Base-by-base conservation (phyloP, 148 eudicot genomes). In the Chenopodium berlandieri region DNA sequence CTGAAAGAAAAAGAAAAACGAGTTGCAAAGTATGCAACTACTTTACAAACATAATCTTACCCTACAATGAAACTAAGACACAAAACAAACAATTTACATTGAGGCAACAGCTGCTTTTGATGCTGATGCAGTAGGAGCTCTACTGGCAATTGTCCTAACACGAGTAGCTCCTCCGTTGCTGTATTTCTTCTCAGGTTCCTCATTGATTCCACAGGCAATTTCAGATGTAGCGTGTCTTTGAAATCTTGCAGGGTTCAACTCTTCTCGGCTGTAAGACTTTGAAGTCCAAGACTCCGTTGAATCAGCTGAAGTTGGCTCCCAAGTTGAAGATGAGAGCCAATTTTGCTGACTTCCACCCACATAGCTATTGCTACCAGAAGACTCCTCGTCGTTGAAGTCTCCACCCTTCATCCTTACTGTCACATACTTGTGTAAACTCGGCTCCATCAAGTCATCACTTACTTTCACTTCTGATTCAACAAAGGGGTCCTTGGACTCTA, bases 271-370 rank as follows among this genome's bases (percentile, higher is more conserved):
- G 62, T 72, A 76, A 23, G 89, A 86, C 82, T 84, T 88, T 34
- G 92, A 90, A 70, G 92, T 85, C 87, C 92, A 91, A 20, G 92
- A 83, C 65, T 95, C 96, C 4, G 89, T 91, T 20, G 97, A 93
- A 73, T 92, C 97, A 77, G 88, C 96, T 4, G 99, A 95, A 79
- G 87, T 95, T 3, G 93, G 94, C 82, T 95, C 99, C 97, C 94
- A 94, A 32, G 90, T 80, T 9, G 91, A 79, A 73, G 97, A 86
- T 7, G 94, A 89, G 37, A 84, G 81, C 91, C 91, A 84, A 58
- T 87, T 83, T 65, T 87, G 90, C 14, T 83, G 90, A 63, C 68
- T 50, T 14, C 86, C 79, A 30, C 87, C 90, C 2, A 78, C 89
- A 81, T 84, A 82, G 84, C 97, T 96, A 50, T 94, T 96, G 80